Evolutionary conservation across 805 yeast species (phyloP), one percentile per base, ranked within the genome.

Genomic region (Millerozyma miso): DNA sequence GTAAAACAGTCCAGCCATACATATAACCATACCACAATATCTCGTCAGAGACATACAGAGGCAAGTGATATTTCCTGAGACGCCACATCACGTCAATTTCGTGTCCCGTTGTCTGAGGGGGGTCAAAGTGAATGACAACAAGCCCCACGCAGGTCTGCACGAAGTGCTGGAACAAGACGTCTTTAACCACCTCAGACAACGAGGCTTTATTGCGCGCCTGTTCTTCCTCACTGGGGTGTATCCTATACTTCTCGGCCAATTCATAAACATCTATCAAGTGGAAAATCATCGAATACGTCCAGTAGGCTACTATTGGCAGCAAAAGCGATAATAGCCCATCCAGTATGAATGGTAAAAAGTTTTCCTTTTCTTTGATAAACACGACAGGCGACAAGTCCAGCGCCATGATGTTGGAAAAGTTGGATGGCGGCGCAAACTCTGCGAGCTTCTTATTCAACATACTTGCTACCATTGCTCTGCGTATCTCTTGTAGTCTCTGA

Each of bases 191-290:
- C 37, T 84, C 85, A 3, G 55, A 40, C 42, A 81, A 64, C 0
- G 86, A 58, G 4, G 88, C 97, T 57, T 80, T 86, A 62, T 93
- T 93, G 51, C 93, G 77, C 39, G 76, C 59, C 26, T 71, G 54
- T 43, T 88, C 88, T 60, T 91, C 98, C 53, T 85, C 95, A 32
- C 90, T 81, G 16, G 98, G 90, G 62, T 93, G 99, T 40, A 93
- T 88, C 51, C 98, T 75, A 66, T 87, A 88, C 58, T 76, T 70
- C 55, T 87, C 96, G 35, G 90, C 88, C 49, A 88, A 67, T 57
- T 87, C 78, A 51, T 74, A 79, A 35, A 74, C 75, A 61, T 93
- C 98, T 40, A 90, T 66, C 6, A 84, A 46, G 58, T 84, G 88
- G 74, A 86, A 93, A 48, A 86, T 63, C 19, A 77, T 56, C 3